A percentile compares a stretch with the other conserved stretches of the same genome.
Evolutionary conservation across 805 yeast genomes (phyloP).

Genomic region (Candida ortonii): DNA sequence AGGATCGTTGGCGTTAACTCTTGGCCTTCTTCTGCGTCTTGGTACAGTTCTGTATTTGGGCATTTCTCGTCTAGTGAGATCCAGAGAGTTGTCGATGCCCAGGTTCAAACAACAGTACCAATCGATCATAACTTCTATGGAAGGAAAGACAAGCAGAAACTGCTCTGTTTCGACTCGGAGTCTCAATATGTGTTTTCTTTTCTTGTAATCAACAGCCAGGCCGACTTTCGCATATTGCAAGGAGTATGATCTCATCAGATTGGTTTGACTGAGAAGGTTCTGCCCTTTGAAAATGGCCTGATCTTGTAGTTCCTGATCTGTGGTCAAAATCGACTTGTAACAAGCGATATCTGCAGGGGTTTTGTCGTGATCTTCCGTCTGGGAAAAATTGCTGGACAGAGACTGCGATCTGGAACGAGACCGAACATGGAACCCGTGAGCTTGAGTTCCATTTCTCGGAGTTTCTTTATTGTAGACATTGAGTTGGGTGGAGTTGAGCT

Average conservation of each 20-base stretch:
- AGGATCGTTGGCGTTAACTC: constrained; percentile 25
- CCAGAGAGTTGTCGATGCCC: constrained; percentile 79
- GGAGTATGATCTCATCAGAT: constrained; percentile 63
- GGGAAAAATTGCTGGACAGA: background rate
- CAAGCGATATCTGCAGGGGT: constrained; percentile 7
- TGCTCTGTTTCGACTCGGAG: constrained; percentile 83
- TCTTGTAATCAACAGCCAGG: constrained; percentile 78
- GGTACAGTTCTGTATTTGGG: constrained; percentile 84
- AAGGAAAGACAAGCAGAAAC: constrained; percentile 61
- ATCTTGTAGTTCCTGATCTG: constrained; percentile 27
- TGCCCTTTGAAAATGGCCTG: constrained; percentile 18
- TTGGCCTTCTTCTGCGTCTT: constrained; percentile 53
- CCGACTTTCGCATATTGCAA: constrained; percentile 85
- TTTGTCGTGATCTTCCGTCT: background rate
- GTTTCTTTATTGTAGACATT: constrained; percentile 55
- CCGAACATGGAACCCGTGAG: constrained; percentile 6
- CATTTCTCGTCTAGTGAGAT: constrained; percentile 63
- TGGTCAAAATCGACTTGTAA: constrained; percentile 30
- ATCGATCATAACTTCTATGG: constrained; percentile 63
- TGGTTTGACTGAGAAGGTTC: constrained; percentile 31
- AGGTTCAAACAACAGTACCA: constrained; percentile 75
- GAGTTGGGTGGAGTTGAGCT: constrained; percentile 82
- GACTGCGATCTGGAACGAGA: constrained; percentile 1
- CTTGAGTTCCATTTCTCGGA: constrained; percentile 29
- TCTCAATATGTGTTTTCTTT: constrained; percentile 65